Conservation (phyloP, 306 rosid genomes). For the Prunus persica region Prunus_persica_NCBIv2 NC_034015.1:14330501-14331000, state of each 20-base stretch:
- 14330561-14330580: neutral
- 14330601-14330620: slow-evolving; percentile 25
- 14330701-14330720: slow-evolving; percentile 13
- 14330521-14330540: neutral
- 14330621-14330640: slow-evolving; percentile 30
- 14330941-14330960: too few species aligned
- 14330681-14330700: slow-evolving; percentile 19
- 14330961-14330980: rapidly evolving
- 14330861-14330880: too few species aligned
- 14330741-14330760: too few species aligned
- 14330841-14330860: neutral
- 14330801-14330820: neutral
- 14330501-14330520: neutral
- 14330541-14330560: neutral
- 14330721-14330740: too few species aligned
- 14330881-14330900: too few species aligned
- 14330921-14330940: too few species aligned
- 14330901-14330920: too few species aligned
- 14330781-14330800: neutral
- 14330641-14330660: slow-evolving; percentile 6
- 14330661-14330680: slow-evolving; percentile 3
- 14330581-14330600: slow-evolving; percentile 46
- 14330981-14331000: too few species aligned
- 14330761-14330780: too few species aligned
- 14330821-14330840: neutral